phyloP scores from a whole-genome alignment of 1,284 basidiomycete genomes.

The Naganishia sp. region DNA sequence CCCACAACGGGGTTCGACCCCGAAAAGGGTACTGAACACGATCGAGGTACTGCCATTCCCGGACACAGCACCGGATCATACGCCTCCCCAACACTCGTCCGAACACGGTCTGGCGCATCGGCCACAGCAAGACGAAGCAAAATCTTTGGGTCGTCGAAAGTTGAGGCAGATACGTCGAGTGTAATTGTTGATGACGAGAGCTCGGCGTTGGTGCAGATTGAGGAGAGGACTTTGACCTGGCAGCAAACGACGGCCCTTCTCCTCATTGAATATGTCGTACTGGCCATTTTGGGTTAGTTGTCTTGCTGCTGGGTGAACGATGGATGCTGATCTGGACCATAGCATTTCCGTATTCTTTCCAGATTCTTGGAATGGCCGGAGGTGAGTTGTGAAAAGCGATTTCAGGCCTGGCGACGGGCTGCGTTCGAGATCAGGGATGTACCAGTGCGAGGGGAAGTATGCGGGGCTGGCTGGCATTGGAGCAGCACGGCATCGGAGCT shows the following conservation, averaged over 20 bases:
- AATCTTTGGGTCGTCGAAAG: constrained; percentile 4
- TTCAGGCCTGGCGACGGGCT: too few species aligned
- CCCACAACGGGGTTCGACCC: constrained; percentile 30
- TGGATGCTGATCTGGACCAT: neutral
- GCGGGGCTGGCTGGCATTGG: too few species aligned
- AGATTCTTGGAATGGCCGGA: constrained; percentile 60
- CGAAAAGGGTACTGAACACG: constrained; percentile 11
- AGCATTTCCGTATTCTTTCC: constrained; percentile 56
- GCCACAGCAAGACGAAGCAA: neutral
- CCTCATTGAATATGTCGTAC: constrained; percentile 52
- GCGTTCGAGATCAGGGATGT: too few species aligned
- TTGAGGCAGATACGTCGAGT: constrained; percentile 15
- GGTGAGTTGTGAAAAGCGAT: too few species aligned
- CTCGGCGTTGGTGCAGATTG: constrained; percentile 37
- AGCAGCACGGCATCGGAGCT: too few species aligned
- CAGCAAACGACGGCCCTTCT: constrained; percentile 50
- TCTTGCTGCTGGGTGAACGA: constrained; percentile 38
- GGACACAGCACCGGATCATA: neutral
- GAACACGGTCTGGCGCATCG: constrained; percentile 1
- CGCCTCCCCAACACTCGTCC: constrained; percentile 16
- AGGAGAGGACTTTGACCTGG: constrained; percentile 48
- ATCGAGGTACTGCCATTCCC: neutral
- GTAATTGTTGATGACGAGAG: constrained; percentile 29
- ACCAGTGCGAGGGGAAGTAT: too few species aligned
- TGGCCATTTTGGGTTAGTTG: constrained; percentile 46